Evolutionary conservation across 2,329 filamentous ascomycete species (phyloP), one percentile per base, ranked within the genome.

Genomic region (Colletotrichum karsti): DNA sequence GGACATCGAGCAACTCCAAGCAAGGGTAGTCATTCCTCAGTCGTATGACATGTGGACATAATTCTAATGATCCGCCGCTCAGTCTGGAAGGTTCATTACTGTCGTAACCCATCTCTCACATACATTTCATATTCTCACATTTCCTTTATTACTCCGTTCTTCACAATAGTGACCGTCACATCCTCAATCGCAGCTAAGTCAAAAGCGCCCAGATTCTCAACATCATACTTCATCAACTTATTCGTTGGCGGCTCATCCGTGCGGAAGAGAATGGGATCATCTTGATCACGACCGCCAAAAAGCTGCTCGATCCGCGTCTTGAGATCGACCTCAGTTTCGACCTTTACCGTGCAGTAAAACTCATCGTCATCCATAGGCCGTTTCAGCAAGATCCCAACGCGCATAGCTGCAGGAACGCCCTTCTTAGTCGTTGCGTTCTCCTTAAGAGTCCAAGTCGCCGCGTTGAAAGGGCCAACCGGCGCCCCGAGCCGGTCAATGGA

Each of bases 271-370:
- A 72, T 60, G 2, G 70, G 71, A 37, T 72, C 71, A 50, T 72
- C 70, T 26, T 22, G 26, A 3, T 54, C 48, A 18, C 46, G 53
- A 3, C 53, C 28, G 10, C 74, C 76, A 66, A 77, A 75, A 13
- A 79, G 42, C 2, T 30, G 63, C 15, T 73, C 72, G 18, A 76
- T 51, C n/a, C 74, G 72, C 0, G 74, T 73, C 44, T 71, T 74
- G 50, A 74, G 75, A 13, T 78, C 77, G 1, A 73, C 75, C 30
- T 70, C 70, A 5, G 71, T 75, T 44, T 72, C 56, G 60, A 78
- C 72, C 18, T 70, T 73, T 46, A 78, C 68, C n/a, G 54, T 70
- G 53, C 75, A 76, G 37, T 73, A 56, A 35, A 79, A 79, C 1
- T 70, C 67, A 12, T 67, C 70, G 2, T 77, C 72, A 20, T 74